Percentiles rank a stretch among this genome's conserved stretches.
Conservation (phyloP, 176 grass and related monocot genomes). For the Zizania latifolia region DNA sequence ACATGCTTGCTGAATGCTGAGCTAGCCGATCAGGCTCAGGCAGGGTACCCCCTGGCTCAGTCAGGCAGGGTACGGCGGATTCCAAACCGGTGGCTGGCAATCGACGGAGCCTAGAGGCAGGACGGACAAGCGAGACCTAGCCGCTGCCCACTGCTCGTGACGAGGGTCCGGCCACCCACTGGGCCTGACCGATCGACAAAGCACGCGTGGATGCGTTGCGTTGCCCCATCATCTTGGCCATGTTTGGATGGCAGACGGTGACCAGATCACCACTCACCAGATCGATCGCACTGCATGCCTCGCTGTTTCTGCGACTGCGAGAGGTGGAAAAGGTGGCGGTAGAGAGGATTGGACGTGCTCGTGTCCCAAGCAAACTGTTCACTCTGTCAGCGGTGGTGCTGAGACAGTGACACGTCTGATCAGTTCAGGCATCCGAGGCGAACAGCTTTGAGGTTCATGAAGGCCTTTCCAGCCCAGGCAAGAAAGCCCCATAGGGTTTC, state of each 20-base stretch:
- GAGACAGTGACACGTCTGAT: too few relatives aligned
- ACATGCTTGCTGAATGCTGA: not conserved
- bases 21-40: not conserved
- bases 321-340: not conserved
- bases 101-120: not conserved
- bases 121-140: too few relatives aligned
- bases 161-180: not conserved
- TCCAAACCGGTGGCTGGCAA: not conserved
- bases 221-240: too few relatives aligned
- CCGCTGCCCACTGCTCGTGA: not conserved
- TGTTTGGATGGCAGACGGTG: not conserved
- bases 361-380: not conserved
- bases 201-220: not conserved
- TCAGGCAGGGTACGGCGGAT: not conserved
- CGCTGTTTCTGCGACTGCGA: not conserved
- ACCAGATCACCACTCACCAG: too few relatives aligned
- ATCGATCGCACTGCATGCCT: constrained; percentile 1
- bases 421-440: too few relatives aligned
- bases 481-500: too few relatives aligned
- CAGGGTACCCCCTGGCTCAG: not conserved
- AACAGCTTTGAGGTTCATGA: too few relatives aligned
- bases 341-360: not conserved
- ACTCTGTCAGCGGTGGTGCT: too few relatives aligned
- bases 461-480: too few relatives aligned
- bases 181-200: not conserved